Evolutionary conservation across 345 rosid genomes (phyloP), one percentile per base, ranked within the genome.

Genomic region (Ceriops zippeliana): DNA sequence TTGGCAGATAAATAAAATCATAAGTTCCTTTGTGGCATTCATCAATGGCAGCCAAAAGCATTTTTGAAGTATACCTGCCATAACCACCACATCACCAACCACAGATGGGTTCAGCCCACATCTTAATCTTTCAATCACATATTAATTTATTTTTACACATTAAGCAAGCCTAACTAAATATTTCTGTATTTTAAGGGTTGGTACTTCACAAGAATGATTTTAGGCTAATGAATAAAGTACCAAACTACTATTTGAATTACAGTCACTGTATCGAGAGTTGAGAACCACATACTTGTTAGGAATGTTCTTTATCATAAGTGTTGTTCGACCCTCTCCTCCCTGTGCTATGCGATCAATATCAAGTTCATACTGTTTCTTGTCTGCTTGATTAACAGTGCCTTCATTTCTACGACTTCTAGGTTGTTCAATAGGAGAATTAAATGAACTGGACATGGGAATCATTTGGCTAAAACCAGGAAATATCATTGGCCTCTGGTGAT

Each of bases 261-360:
- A 15, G 49, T 32, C 47, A 17, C 21, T 66, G 52, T 31, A 46
- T n/a, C 49, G 1, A 24, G 16, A 52, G 74, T 34, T 42, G 32
- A 8, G 35, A 37, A 68, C 13, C 59, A 69, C 86, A 52, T 87
- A 91, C 97, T 93, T 93, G 84, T 93, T 93, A 59, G 98, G 99
- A 77, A 95, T 91, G 69, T 95, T 95, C 80, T 91, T 95, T 76
- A 95, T 86, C 99, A 95, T 91, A 79, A 95, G 87, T 4, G 99
- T 95, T 52, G 97, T 95, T 68, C 99, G 79, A 58, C 58, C 66
- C 74, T 95, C 99, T 21, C 91, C 96, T 54, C 97, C 96, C 63
- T 64, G 86, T 70, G 78, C 59, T 77, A 93, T 91, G 70, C 86
- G 87, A 52, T 93, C 91, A 53, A 89, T 71, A 66, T 93, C 96